Evolutionary conservation across 1,284 basidiomycete species (phyloP).

Genomic region (Pascua guehoae): DNA sequence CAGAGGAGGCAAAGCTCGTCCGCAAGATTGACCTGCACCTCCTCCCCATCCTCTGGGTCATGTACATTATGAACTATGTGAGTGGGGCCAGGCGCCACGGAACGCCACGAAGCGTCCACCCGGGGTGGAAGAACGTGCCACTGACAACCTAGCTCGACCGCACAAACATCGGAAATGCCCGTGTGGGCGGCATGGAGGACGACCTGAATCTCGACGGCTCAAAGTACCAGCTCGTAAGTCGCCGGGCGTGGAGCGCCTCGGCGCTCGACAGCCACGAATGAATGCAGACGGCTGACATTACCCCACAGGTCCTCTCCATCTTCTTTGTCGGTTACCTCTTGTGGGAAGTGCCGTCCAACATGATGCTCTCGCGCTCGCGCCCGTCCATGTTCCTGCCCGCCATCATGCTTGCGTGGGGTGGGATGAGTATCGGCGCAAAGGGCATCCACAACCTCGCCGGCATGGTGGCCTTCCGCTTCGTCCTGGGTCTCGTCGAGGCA

Average conservation of each 20-base stretch:
- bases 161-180: slow-evolving; percentile 36
- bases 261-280: too few species aligned
- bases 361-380: slow-evolving; percentile 23
- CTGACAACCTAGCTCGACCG: slow-evolving; percentile 21
- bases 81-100: background rate
- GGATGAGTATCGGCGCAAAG: slow-evolving; percentile 18
- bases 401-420: slow-evolving; percentile 29
- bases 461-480: slow-evolving; percentile 24
- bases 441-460: slow-evolving; percentile 15
- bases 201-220: slow-evolving; percentile 38
- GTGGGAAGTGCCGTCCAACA: slow-evolving; percentile 48
- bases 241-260: too few species aligned
- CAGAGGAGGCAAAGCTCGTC: slow-evolving; percentile 44
- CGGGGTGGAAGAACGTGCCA: too few species aligned
- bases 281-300: slow-evolving; percentile 12
- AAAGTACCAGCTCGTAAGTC: slow-evolving; percentile 1
- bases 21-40: slow-evolving; percentile 47
- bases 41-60: slow-evolving; percentile 42
- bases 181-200: slow-evolving; percentile 42
- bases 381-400: slow-evolving; percentile 25
- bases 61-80: slow-evolving; percentile 18
- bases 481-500: slow-evolving; percentile 31
- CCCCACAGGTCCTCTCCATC: slow-evolving; percentile 44
- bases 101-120: too few species aligned
- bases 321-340: slow-evolving; percentile 44